Base-by-base conservation (phyloP, 495 filamentous ascomycete genomes). In the Penicillium salamii region DNA sequence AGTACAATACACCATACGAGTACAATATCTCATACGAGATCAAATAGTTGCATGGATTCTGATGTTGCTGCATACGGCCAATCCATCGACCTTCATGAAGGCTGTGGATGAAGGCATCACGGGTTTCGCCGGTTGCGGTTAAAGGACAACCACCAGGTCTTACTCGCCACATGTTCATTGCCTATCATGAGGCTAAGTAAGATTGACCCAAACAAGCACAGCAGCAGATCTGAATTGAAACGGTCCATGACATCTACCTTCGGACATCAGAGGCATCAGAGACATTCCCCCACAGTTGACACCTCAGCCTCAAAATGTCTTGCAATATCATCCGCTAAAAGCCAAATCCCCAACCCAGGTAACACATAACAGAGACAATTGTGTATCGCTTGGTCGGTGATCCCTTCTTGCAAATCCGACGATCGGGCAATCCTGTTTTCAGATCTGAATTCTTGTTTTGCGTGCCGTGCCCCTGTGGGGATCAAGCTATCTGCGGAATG, bases 391-490 rank as follows among this genome's bases (percentile, higher is more conserved):
- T 28, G 29, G 29, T 8, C 40, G 14, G 34, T 15, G 28, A 20
- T 48, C 40, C 46, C 33, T 33, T 13, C 24, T 13, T 44, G 50
- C 46, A 42, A 50, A 59, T 52, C 51, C 13, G 38, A 40, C 46
- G 49, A 57, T 53, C 50, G 19, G 34, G 33, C 36, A 56, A 59
- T 55, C 57, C 54, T 45, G 54, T 58, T 61, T 58, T 44, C 17
- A 38, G 28, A 40, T 58, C 31, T 11, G 9, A 32, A 40, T 55
- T 11, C 56, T 43, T 37, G 50, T 45, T 58, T 52, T 52, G 42
- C 20, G 20, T 49, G 21, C 46, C 47, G 40, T 36, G 35, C 31
- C 42, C 44, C 42, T 46, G 53, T 39, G 42, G 42, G 38, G 37
- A 34, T 26, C 2, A 24, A 42, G n/a, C 20, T 23, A 26, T 36